Percentiles rank a stretch among this genome's conserved stretches.
Evolutionary conservation across 2,329 filamentous ascomycete species (phyloP).

Genomic region (Diplocarpon rosae): DNA sequence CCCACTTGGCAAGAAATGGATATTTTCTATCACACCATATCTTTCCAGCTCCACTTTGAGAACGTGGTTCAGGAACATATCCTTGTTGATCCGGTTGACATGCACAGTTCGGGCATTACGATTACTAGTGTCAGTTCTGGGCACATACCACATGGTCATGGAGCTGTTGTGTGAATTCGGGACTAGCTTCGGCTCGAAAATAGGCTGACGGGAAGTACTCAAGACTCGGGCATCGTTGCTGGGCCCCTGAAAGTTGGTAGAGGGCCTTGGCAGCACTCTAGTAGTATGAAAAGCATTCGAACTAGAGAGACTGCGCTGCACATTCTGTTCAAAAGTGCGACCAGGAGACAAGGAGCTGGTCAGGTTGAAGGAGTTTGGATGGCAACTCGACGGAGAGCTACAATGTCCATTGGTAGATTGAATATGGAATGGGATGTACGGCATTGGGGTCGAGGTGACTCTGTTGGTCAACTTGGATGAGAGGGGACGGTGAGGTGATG

Average conservation of each 20-base stretch:
- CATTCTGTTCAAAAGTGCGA: background rate
- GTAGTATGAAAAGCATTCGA: background rate
- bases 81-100: conserved; percentile 6
- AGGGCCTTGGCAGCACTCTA: background rate
- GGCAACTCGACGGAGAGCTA: no score
- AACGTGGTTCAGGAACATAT: conserved; percentile 10
- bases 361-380: no score
- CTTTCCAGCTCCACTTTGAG: conserved; percentile 15
- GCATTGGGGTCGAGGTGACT: background rate
- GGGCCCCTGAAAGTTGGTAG: background rate
- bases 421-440: background rate
- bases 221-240: conserved; percentile 1
- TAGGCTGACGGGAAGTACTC: background rate
- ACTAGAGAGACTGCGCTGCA: background rate
- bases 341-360: background rate
- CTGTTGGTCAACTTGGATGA: background rate
- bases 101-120: background rate
- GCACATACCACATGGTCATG: background rate
- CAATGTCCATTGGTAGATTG: no score
- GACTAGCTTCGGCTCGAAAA: background rate
- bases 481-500: background rate
- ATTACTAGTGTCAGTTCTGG: background rate
- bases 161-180: background rate
- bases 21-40: conserved; percentile 17
- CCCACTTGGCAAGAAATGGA: conserved; percentile 10